A percentile compares a stretch with the other conserved stretches of the same genome.
phyloP scores from a whole-genome alignment of 768 basidiomycete species.

The Cubamyces sp. region DNA sequence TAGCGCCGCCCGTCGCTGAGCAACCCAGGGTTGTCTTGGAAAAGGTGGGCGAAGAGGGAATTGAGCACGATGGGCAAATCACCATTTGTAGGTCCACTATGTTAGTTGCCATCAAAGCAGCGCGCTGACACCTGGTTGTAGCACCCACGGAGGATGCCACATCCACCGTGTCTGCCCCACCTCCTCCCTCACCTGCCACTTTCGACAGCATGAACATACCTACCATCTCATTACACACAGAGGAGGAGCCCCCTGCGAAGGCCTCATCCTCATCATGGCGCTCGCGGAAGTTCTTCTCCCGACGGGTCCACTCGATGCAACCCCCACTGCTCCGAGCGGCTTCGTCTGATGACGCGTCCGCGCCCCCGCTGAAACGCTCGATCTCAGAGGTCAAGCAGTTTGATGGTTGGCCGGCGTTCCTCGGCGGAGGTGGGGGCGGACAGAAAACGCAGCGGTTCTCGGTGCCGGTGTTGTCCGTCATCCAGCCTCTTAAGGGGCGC shows the following conservation, averaged over 20 bases:
- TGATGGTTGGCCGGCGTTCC: conserved; percentile 29
- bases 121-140: not conserved
- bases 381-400: conserved; percentile 24
- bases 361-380: conserved; percentile 21
- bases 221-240: conserved; percentile 18
- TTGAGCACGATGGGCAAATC: not conserved
- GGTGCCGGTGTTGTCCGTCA: conserved; percentile 20
- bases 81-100: conserved; percentile 9
- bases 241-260: not conserved
- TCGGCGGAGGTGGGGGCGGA: not conserved
- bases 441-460: conserved; percentile 23
- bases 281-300: conserved; percentile 10
- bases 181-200: conserved; percentile 15
- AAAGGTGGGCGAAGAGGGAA: not conserved
- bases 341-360: conserved; percentile 8
- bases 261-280: conserved; percentile 16
- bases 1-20: conserved; percentile 2
- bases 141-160: conserved; percentile 7
- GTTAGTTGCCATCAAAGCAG: not conserved
- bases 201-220: conserved; percentile 27
- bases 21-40: not conserved
- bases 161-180: not conserved
- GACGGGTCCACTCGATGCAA: conserved; percentile 33
- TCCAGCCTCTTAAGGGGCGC: conserved; percentile 11
- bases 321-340: conserved; percentile 15